Evolutionary conservation across 2,329 filamentous ascomycete genomes (phyloP).

Genomic region (Incumbomyces lentus): DNA sequence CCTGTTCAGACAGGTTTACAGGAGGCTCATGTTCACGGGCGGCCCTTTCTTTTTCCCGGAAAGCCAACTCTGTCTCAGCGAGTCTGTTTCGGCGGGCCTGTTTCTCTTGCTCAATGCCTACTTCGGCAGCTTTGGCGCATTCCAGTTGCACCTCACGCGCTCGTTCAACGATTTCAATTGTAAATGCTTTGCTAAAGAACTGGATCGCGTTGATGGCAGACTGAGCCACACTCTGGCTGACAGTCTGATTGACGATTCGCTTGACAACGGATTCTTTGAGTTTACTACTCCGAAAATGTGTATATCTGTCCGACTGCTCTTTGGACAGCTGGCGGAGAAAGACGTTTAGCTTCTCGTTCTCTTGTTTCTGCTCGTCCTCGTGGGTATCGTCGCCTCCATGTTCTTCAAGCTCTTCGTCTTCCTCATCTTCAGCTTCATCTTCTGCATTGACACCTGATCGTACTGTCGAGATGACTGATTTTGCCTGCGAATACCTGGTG

Average conservation of each 20-base stretch:
- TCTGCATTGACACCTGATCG: conserved; percentile 9
- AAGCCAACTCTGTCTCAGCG: background rate
- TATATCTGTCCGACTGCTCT: conserved; percentile 16
- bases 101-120: conserved; percentile 44
- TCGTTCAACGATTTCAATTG: conserved; percentile 55
- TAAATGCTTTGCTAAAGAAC: conserved; percentile 57
- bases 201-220: conserved; percentile 55
- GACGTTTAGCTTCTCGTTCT: conserved; percentile 3
- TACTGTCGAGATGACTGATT: conserved; percentile 13
- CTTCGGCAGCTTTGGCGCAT: conserved; percentile 40
- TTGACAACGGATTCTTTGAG: conserved; percentile 41
- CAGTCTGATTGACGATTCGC: conserved; percentile 54
- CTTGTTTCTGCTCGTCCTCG: background rate
- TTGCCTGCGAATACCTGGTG: background rate
- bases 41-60: background rate
- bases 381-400: conserved; percentile 13
- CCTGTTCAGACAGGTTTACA: conserved; percentile 9
- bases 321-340: conserved; percentile 10
- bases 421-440: conserved; percentile 21
- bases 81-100: conserved; percentile 23
- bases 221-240: conserved; percentile 55
- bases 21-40: background rate
- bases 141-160: conserved; percentile 52
- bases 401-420: conserved; percentile 18
- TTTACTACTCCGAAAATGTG: conserved; percentile 15